These are phyloP conservation scores for Panicum hallii DNA, from an alignment of 202 grass and related monocot species.

Conservation along the genomic window DNA sequence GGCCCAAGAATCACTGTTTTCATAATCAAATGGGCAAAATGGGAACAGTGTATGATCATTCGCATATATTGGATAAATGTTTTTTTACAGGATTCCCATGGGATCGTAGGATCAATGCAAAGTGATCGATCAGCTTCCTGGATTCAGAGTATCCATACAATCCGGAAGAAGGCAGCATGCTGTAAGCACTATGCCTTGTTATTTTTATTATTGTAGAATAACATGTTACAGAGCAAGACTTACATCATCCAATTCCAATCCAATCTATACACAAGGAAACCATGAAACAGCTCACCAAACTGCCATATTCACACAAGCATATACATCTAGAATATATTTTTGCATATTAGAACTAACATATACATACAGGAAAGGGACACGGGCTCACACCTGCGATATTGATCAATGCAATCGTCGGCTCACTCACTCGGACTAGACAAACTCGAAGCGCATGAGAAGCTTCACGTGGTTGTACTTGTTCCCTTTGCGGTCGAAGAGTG, in stretches of 20 bases:
- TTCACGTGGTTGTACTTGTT: constrained; percentile 49
- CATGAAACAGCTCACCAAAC: neutral
- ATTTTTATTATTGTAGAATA: neutral
- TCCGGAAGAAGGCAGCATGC: neutral
- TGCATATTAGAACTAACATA: neutral
- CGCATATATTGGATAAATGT: too few relatives aligned
- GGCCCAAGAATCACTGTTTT: neutral
- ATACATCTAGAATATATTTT: neutral
- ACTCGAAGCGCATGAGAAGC: constrained; percentile 81
- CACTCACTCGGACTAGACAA: constrained; percentile 25
- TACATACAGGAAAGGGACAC: neutral
- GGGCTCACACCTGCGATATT: neutral
- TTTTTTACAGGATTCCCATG: neutral
- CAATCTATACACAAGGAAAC: neutral
- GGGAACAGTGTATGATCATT: too few relatives aligned
- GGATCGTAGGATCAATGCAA: neutral
- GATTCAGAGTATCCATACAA: neutral
- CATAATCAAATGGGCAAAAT: too few relatives aligned
- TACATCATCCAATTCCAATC: neutral
- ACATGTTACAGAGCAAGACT: neutral
- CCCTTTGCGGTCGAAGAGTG: constrained; percentile 62
- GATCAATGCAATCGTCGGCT: neutral
- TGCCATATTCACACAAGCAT: neutral
- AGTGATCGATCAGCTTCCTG: neutral
- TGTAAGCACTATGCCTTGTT: neutral